Evolutionary conservation across 2,329 filamentous ascomycete genomes (phyloP).

Genomic region (Fusarium euwallaceae): DNA sequence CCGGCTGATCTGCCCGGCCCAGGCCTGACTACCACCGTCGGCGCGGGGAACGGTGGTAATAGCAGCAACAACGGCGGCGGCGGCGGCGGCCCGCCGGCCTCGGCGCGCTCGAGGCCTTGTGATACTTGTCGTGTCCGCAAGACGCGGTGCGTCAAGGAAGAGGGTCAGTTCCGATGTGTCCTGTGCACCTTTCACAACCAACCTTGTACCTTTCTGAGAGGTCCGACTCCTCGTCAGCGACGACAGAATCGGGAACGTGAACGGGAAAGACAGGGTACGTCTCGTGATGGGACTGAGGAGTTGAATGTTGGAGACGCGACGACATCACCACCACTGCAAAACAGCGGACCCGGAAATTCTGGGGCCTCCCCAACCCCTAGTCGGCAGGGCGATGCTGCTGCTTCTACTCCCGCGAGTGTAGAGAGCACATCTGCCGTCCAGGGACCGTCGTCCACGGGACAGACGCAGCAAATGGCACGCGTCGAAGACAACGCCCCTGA

Average conservation of each 20-base stretch:
- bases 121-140: conserved; percentile 76
- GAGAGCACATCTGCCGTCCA: conserved; percentile 29
- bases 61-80: conserved; percentile 3
- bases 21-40: conserved; percentile 19
- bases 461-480: conserved; percentile 31
- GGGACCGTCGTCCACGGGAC: conserved; percentile 24
- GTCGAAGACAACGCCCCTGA: conserved; percentile 32
- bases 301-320: conserved; percentile 16
- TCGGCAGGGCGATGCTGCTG: conserved; percentile 42
- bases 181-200: conserved; percentile 76
- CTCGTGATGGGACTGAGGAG: conserved; percentile 38
- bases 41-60: background rate
- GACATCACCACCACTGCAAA: conserved; percentile 30
- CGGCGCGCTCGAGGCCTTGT: conserved; percentile 60
- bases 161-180: conserved; percentile 70
- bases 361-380: conserved; percentile 39
- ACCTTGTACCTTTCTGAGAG: conserved; percentile 73
- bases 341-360: conserved; percentile 12
- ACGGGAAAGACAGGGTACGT: conserved; percentile 30
- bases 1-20: conserved; percentile 32
- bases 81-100: conserved; percentile 12
- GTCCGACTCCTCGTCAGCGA: conserved; percentile 50
- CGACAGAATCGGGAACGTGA: conserved; percentile 42
- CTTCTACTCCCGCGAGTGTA: conserved; percentile 42
- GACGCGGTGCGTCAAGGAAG: conserved; percentile 74